A percentile compares a stretch with the other conserved stretches of the same genome.
Conservation (phyloP, 1,284 basidiomycete genomes). For the Marasmius sp. region DNA sequence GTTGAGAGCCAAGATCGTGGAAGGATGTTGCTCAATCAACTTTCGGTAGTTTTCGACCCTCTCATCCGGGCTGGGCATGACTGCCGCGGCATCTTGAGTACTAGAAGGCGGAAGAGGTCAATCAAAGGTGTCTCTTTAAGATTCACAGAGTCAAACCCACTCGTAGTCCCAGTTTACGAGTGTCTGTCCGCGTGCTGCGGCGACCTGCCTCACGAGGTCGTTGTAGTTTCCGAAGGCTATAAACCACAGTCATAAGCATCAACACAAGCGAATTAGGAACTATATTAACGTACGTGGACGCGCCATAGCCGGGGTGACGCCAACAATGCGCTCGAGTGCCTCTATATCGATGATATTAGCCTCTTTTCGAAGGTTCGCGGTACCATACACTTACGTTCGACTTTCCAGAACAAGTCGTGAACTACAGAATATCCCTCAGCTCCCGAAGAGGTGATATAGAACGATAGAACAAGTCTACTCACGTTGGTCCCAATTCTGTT, state of each 20-base stretch:
- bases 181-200: constrained; percentile 21
- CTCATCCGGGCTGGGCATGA: neutral
- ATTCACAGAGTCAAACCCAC: neutral
- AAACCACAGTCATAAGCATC: neutral
- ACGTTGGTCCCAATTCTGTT: neutral
- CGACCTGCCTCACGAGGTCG: constrained; percentile 23
- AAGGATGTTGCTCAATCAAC: neutral
- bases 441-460: neutral
- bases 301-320: constrained; percentile 29
- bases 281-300: constrained; percentile 27
- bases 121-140: neutral
- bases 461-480: neutral
- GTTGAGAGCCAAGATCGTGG: constrained; percentile 1
- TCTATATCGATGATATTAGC: constrained; percentile 15
- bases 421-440: constrained; percentile 1
- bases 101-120: neutral
- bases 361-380: neutral
- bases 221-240: constrained; percentile 31
- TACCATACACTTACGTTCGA: constrained; percentile 6
- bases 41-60: neutral
- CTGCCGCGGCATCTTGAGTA: neutral
- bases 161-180: constrained; percentile 16
- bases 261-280: neutral
- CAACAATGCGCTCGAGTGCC: constrained; percentile 27
- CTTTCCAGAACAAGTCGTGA: constrained; percentile 15